Conservation (phyloP, 176 grass and related monocot genomes). For the Ensete glaucum region DNA sequence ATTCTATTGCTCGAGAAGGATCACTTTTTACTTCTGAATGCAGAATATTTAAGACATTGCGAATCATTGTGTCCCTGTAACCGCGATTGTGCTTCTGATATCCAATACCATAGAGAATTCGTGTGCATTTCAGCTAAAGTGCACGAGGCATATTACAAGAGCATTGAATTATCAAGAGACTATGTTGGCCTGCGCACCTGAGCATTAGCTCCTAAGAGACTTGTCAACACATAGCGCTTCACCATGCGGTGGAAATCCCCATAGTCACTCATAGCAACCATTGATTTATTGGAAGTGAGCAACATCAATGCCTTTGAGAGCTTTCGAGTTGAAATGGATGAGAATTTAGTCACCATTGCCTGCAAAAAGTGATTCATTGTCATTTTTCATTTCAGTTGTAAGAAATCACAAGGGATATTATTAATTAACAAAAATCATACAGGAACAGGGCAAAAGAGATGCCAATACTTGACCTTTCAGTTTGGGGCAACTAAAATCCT, state of each 20-base stretch:
- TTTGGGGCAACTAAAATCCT: too few relatives aligned
- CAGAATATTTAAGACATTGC: conserved; percentile 43
- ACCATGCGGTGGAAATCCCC: conserved; percentile 71
- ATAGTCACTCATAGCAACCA: conserved; percentile 79
- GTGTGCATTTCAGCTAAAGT: not conserved
- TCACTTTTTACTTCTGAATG: conserved; percentile 26
- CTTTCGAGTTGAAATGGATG: conserved; percentile 74
- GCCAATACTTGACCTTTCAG: too few relatives aligned
- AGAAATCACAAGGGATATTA: too few relatives aligned
- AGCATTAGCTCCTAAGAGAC: conserved; percentile 48
- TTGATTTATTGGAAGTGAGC: conserved; percentile 59
- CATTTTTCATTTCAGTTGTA: too few relatives aligned
- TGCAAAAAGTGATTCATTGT: conserved; percentile 12
- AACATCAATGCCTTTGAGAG: conserved; percentile 54
- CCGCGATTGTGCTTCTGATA: conserved; percentile 53
- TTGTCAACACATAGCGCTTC: conserved; percentile 66
- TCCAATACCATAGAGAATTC: not conserved
- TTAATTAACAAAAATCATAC: too few relatives aligned
- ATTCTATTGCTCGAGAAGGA: conserved; percentile 40
- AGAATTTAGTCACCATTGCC: conserved; percentile 78
- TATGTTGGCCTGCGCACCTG: conserved; percentile 39
- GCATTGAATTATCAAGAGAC: not conserved
- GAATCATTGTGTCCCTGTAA: conserved; percentile 48
- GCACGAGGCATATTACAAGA: not conserved
- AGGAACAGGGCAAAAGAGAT: too few relatives aligned